phyloP scores from a whole-genome alignment of 1,284 basidiomycete genomes.

The Sporisorium sorghi region DNA sequence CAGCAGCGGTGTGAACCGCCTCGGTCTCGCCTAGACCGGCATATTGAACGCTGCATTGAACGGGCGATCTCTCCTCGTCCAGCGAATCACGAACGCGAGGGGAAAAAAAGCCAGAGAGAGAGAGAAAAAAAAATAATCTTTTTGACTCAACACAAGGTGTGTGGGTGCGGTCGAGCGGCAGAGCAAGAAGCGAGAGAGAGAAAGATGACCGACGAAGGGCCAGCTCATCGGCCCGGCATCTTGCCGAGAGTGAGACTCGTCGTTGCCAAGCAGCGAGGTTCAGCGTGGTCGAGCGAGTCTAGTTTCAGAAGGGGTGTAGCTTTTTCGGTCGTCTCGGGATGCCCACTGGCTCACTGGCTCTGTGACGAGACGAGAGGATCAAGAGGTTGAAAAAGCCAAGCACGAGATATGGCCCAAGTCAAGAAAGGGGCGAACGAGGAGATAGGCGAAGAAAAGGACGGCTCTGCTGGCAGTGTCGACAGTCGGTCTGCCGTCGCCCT shows the following conservation, averaged over 20 bases:
- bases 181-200: background rate
- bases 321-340: constrained; percentile 1
- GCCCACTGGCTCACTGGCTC: background rate
- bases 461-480: too few species aligned
- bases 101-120: background rate
- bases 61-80: background rate
- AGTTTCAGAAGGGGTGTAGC: too few species aligned
- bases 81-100: constrained; percentile 4
- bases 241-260: background rate
- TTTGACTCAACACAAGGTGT: background rate
- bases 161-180: too few species aligned
- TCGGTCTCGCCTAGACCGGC: constrained; percentile 20
- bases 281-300: background rate
- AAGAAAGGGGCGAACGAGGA: too few species aligned
- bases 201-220: constrained; percentile 5
- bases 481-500: too few species aligned
- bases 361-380: too few species aligned
- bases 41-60: constrained; percentile 4
- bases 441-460: too few species aligned
- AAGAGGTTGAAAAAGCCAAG: too few species aligned
- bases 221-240: constrained; percentile 17
- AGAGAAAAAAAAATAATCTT: too few species aligned
- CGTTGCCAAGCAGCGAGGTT: constrained; percentile 1
- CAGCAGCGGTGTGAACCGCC: too few species aligned
- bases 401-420: too few species aligned